Evolutionary conservation across 2,329 filamentous ascomycete species (phyloP).

Genomic region (Beauveria caledonica): DNA sequence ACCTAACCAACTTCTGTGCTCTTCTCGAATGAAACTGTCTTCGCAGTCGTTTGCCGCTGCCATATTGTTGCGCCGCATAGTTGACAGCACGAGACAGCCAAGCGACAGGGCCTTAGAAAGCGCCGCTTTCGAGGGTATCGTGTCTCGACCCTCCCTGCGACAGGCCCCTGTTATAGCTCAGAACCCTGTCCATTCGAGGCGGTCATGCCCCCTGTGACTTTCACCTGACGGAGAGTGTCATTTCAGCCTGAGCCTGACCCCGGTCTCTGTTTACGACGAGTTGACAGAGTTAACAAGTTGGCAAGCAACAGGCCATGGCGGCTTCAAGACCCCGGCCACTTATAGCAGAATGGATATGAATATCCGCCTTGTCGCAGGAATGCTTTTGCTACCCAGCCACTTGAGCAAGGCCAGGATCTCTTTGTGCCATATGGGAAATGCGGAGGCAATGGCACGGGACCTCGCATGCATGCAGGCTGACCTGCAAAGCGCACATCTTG

Average conservation of each 20-base stretch:
- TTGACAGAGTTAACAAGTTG: too few relatives aligned
- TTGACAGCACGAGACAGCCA: background rate
- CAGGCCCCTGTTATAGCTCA: constrained; percentile 7
- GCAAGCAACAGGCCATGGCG: background rate
- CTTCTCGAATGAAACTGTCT: background rate
- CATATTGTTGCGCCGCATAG: background rate
- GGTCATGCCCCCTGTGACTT: too few relatives aligned
- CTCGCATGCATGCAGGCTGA: background rate
- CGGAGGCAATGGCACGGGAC: constrained; percentile 5
- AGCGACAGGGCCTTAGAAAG: too few relatives aligned
- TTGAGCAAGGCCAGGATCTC: background rate
- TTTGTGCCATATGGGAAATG: background rate
- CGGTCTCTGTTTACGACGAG: background rate
- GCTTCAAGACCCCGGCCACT: background rate
- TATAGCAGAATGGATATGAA: background rate
- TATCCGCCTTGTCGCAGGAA: background rate
- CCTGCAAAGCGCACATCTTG: constrained; percentile 4
- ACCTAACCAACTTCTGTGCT: background rate
- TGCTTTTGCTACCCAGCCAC: background rate
- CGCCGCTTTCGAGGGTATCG: background rate
- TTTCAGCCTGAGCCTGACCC: background rate
- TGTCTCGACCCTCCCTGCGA: background rate
- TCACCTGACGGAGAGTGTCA: background rate
- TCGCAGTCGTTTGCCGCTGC: background rate
- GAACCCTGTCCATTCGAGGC: background rate